A percentile compares a stretch with the other conserved stretches of the same genome.
phyloP scores from a whole-genome alignment of 495 filamentous ascomycete genomes.

The Aspergillus sclerotiicarbonarius region DNA sequence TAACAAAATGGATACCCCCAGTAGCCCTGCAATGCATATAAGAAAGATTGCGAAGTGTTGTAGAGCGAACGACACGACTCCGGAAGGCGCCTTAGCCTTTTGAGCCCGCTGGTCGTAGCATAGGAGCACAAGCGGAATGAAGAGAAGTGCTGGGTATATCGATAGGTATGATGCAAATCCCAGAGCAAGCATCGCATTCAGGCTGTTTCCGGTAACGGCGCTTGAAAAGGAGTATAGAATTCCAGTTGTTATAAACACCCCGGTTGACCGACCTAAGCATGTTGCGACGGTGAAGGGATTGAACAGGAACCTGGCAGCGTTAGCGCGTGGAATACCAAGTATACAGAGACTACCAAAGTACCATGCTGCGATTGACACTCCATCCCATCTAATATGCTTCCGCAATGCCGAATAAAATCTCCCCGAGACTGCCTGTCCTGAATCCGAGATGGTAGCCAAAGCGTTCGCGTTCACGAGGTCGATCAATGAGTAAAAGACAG shows the following conservation, averaged over 20 bases:
- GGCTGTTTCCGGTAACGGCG: conserved; percentile 69
- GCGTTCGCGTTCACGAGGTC: conserved; percentile 83
- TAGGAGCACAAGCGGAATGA: conserved; percentile 78
- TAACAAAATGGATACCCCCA: conserved; percentile 69
- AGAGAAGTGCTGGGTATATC: conserved; percentile 82
- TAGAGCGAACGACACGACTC: conserved; percentile 46
- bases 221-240: conserved; percentile 81
- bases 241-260: conserved; percentile 84
- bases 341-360: conserved; percentile 31
- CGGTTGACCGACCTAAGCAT: conserved; percentile 88
- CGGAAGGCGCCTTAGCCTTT: conserved; percentile 15
- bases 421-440: conserved; percentile 69
- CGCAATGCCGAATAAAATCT: conserved; percentile 74
- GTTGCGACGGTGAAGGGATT: conserved; percentile 94
- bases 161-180: conserved; percentile 87
- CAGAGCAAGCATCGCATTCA: conserved; percentile 81
- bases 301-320: conserved; percentile 69
- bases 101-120: conserved; percentile 66
- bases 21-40: conserved; percentile 52
- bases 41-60: conserved; percentile 48
- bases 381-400: conserved; percentile 73
- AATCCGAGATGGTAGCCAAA: conserved; percentile 80
- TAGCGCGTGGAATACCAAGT: not conserved
- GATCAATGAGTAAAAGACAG: conserved; percentile 75
- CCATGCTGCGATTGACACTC: conserved; percentile 74